Percentiles rank a stretch among this genome's conserved stretches.
phyloP scores from a whole-genome alignment of 805 yeast species.

The Yarrowia osloensis region DNA sequence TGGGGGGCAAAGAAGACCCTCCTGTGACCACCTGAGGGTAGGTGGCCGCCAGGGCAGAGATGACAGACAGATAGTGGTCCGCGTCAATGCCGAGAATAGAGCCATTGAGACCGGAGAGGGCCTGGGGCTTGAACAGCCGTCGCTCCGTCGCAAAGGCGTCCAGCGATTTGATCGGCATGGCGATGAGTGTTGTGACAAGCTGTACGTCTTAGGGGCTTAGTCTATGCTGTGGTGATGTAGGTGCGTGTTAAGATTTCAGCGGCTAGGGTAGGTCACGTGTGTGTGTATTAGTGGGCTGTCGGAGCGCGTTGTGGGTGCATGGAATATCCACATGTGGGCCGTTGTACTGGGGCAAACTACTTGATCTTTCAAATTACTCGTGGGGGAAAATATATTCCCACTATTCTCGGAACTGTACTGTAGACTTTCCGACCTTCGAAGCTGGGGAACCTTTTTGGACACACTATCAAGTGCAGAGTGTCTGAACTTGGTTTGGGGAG shows the following conservation, averaged over 20 bases:
- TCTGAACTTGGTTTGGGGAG: background rate
- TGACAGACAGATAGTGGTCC: slow-evolving; percentile 69
- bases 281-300: background rate
- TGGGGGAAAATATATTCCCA: background rate
- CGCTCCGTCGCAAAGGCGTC: slow-evolving; percentile 72
- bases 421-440: background rate
- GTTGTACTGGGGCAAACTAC: background rate
- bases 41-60: slow-evolving; percentile 37
- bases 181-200: slow-evolving; percentile 22
- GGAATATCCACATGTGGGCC: background rate
- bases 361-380: background rate
- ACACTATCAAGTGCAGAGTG: background rate
- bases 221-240: slow-evolving; percentile 26
- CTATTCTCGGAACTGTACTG: background rate
- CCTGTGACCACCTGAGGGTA: slow-evolving; percentile 21
- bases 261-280: slow-evolving; percentile 29
- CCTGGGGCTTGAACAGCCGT: slow-evolving; percentile 58
- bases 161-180: slow-evolving; percentile 52
- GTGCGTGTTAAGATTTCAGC: slow-evolving; percentile 30
- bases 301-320: background rate
- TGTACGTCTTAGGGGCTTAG: slow-evolving; percentile 22
- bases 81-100: slow-evolving; percentile 82
- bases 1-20: slow-evolving; percentile 44
- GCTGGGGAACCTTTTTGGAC: background rate
- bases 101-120: slow-evolving; percentile 64